Evolutionary conservation across 192 early-diverging fungal genomes (phyloP), one percentile per base, ranked within the genome.

Genomic region (Coemansia sp.): DNA sequence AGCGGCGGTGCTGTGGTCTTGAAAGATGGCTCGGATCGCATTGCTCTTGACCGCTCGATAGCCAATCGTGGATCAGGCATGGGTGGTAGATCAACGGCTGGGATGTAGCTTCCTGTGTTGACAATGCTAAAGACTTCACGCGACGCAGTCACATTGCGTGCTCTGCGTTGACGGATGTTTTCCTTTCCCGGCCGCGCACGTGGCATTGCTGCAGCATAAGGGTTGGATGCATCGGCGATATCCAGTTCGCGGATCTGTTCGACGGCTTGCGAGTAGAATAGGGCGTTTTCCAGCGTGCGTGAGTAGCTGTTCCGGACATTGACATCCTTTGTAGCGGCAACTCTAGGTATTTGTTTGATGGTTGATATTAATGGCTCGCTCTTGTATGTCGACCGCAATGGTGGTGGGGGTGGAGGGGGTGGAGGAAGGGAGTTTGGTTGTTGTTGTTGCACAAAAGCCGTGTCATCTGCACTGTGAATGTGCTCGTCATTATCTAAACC

Each of bases 231-330:
- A 25, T 61, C 66, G 6, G 61, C 53, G 4, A 55, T 66, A 51
- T 79, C 77, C 15, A 52, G 56, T 20, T 74, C 68, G 30, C 68
- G 64, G 53, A 80, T 74, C 68, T 80, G 68, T 53, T 68, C 58
- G 5, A 80, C 67, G 2, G 77, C 72, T 43, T 74, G 71, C 64
- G 77, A 80, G 57, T 80, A 80, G 42, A 80, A 80, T 40, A 80
- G 61, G 35, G 77, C 77, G 53, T 74, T 80, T 31, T 80, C 77
- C 43, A 80, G 64, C 64, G 68, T 80, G 61, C 70, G 77, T 61
- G 77, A 80, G 43, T 80, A 80, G 58, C 62, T 74, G 72, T 62
- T 66, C 29, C 55, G 64, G 2, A 49, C 25, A 13, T 58, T 58
- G 43, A 37, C 7, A 39, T 64, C 65, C 21, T 37, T 48, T 12